Evolutionary conservation across 208 protist species (phyloP), one percentile per base, ranked within the genome.

Genomic region (Naegleria gruberi): DNA sequence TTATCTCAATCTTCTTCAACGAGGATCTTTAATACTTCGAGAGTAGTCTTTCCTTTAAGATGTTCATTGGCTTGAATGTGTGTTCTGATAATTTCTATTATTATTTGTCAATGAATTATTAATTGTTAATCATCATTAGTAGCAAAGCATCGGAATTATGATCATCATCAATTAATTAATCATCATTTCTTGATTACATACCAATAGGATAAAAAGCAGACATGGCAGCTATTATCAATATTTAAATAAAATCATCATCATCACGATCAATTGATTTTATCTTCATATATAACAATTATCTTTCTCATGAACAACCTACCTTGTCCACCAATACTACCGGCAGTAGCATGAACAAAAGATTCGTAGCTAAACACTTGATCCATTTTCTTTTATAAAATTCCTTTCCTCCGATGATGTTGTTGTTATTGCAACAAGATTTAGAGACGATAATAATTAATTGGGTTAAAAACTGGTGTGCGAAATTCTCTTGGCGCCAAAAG

Each of bases 341-440:
- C 84, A 40, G 43, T 65, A 26, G 84, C 84, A 88, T 88, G 84
- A 40, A 65, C 84, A 26, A 88, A 65, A n/a, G 45, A 19, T 37
- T 88, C 84, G 40, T 88, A 65, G 15, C 45, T 65, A 15, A 88
- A 88, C 23, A 88, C 45, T 65, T 47, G 4, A 42, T 88, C 84
- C 84, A 43, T 40, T 7, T 82, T 82, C 8, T 82, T 7, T 65
- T 2, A 65, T 30, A n/a, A n/a, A n/a, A n/a, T n/a, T n/a, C n/a
- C n/a, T n/a, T n/a, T n/a, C n/a, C n/a, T n/a, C n/a, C n/a, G n/a
- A n/a, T n/a, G n/a, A n/a, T n/a, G n/a, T n/a, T n/a, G n/a, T n/a
- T n/a, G n/a, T n/a, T n/a, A n/a, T n/a, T n/a, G n/a, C n/a, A n/a
- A n/a, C n/a, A n/a, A n/a, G n/a, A n/a, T n/a, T n/a, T n/a, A n/a